phyloP scores from a whole-genome alignment of 192 early-diverging fungal genomes.

The Pecoramyces ruminantium region DNA sequence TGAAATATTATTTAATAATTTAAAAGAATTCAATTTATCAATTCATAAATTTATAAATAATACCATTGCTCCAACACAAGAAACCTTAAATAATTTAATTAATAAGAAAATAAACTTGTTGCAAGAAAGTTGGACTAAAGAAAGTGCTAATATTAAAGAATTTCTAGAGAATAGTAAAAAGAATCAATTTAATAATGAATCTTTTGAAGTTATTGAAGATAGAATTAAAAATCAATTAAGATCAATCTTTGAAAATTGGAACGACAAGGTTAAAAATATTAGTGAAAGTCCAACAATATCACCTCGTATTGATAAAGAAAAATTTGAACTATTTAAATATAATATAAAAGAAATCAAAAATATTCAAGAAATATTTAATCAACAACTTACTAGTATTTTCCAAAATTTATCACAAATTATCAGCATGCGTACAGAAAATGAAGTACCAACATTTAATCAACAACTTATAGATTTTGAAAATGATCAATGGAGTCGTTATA shows the following conservation, averaged over 20 bases:
- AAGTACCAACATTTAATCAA: not conserved
- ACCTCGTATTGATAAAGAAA: no score
- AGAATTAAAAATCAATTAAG: not conserved
- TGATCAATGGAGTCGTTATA: not conserved
- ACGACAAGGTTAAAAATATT: not conserved
- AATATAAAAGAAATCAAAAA: not conserved
- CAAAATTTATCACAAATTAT: not conserved
- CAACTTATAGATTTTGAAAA: not conserved
- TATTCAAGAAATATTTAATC: not conserved
- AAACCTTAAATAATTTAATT: not conserved
- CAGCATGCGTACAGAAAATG: not conserved
- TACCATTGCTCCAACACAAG: not conserved
- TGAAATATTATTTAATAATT: not conserved
- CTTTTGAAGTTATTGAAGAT: not conserved
- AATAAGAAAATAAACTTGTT: not conserved
- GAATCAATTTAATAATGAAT: not conserved
- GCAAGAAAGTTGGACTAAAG: not conserved
- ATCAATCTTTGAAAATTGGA: not conserved
- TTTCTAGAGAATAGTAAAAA: not conserved
- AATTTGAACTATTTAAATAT: not conserved
- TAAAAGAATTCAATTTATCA: not conserved
- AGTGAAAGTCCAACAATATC: not conserved
- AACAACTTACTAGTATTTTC: not conserved
- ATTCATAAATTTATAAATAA: not conserved
- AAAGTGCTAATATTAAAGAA: not conserved